Conservation (phyloP, 2,329 filamentous ascomycete species). For the Coniochaeta sp. region DNA sequence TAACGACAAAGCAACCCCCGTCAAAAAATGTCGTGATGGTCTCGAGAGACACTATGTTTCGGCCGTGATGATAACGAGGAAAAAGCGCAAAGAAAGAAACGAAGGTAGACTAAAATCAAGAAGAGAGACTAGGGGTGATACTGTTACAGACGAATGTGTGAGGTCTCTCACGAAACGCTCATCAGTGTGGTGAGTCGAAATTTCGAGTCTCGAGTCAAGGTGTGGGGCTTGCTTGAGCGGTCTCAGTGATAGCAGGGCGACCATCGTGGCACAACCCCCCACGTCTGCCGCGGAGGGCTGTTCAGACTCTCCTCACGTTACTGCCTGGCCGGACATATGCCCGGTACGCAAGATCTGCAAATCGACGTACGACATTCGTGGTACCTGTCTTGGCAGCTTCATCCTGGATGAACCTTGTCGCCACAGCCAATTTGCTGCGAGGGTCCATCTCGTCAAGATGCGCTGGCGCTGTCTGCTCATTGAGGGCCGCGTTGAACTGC, state of each 20-base stretch:
- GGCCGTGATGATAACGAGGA: background rate
- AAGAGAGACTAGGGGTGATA: background rate
- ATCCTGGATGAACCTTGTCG: slow-evolving; percentile 61
- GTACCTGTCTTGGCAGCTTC: slow-evolving; percentile 58
- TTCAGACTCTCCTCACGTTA: slow-evolving; percentile 27
- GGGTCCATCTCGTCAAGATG: slow-evolving; percentile 60
- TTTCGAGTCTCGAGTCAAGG: background rate
- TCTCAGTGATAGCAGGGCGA: background rate
- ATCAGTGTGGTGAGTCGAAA: background rate
- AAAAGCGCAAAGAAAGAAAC: background rate
- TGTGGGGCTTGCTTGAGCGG: background rate
- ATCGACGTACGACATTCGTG: slow-evolving; percentile 63
- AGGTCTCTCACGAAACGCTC: background rate
- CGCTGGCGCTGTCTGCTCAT: slow-evolving; percentile 46
- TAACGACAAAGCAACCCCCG: background rate
- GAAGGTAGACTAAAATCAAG: slow-evolving; percentile 3
- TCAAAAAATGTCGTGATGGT: background rate
- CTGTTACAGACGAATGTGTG: background rate
- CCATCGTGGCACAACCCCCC: background rate
- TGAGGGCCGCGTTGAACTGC: slow-evolving; percentile 48
- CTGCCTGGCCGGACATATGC: slow-evolving; percentile 48
- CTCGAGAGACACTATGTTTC: background rate
- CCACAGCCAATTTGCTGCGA: slow-evolving; percentile 59
- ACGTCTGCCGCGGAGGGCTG: too few species aligned
- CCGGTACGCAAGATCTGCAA: slow-evolving; percentile 58